Base-by-base conservation (phyloP, 2,329 filamentous ascomycete species). In the Alternaria solani region DNA sequence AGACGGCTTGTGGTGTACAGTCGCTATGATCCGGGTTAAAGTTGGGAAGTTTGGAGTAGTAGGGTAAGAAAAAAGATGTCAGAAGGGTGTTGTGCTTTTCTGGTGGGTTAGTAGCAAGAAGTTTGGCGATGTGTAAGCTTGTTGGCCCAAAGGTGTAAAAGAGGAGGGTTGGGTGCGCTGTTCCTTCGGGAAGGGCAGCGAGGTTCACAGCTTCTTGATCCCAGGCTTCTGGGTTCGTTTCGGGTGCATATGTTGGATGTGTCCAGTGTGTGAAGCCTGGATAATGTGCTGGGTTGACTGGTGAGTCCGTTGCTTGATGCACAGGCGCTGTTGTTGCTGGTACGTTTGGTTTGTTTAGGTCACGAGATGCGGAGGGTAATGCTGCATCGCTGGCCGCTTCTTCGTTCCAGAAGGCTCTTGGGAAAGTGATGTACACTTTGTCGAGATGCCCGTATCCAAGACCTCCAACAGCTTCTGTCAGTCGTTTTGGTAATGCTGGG, bases 191-290 rank as follows among this genome's bases (percentile, higher is more conserved):
- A 2, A 96, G 83, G 2, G 89, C 87, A 42, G 90, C 89, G 23
- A 97, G 85, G 59, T 94, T 93, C 59, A 96, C 84, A 54, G 88
- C 86, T 79, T 94, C 90, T 76, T 92, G 90, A 63, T 88, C 87
- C 91, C 92, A 95, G 61, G 83, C 79, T 6, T 84, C 69, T 1
- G 88, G 86, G 66, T 91, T 90, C 1, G 87, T 85, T 51, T 85
- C 80, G 0, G 81, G 63, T 0, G 89, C 85, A 75, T 96, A 96
- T 2, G 74, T 78, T 3, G 93, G 93, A 0, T 87, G 80, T 36
- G 93, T 85, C 86, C 92, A 96, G 72, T 93, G 89, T 43, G 88
- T 88, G 77, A 94, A 94, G 25, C 90, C 88, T 5, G 89, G 84
- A 36, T 86, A 81, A 46, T 80, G 79, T 34, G 64, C 42, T 43